Evolutionary conservation across 2,329 filamentous ascomycete species (phyloP), one percentile per base, ranked within the genome.

Genomic region (Parascedosporium putredinis): DNA sequence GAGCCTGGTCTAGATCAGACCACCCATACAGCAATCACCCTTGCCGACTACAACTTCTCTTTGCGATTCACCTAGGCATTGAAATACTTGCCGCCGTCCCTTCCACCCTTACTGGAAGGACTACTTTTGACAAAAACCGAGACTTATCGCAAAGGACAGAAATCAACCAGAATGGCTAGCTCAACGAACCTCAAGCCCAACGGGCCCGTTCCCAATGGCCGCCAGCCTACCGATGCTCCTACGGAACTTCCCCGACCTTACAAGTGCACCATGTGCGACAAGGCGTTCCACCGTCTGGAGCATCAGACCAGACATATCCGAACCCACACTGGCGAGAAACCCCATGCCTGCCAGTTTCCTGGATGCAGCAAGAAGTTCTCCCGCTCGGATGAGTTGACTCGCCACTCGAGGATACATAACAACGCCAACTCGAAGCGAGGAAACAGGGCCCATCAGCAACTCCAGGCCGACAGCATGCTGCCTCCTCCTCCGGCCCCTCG

Each of bases 311-410:
- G 77, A 60, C 91, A 98, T 69, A 97, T 97, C 63, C 83, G 91
- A 60, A 97, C 93, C 5, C 91, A 98, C 69, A 98, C 91, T 0
- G 93, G 91, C 60, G 91, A 98, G 74, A 98, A 97, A 76, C 91
- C 91, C 45, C 93, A 97, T 62, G 90, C 87, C 54, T 98, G 91
- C 79, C 84, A 88, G 65, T 96, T 91, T 62, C 89, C 88, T 3
- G 89, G 90, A 59, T 97, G 91, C 80, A 91, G 87, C 59, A 97
- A 97, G 72, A 88, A 91, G 61, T 97, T 98, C 73, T 95, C 88
- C 56, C 84, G 91, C 56, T 96, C 91, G 10, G 91, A 98, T 64
- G 91, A 98, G 71, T 76, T 98, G 58, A 98, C 93, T 54, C 84
- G 91, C 54, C 91, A 98, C 71, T 96, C 91, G 64, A 81, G 91